Evolutionary conservation across 2,329 filamentous ascomycete genomes (phyloP).

Genomic region (Colletotrichum shisoi): DNA sequence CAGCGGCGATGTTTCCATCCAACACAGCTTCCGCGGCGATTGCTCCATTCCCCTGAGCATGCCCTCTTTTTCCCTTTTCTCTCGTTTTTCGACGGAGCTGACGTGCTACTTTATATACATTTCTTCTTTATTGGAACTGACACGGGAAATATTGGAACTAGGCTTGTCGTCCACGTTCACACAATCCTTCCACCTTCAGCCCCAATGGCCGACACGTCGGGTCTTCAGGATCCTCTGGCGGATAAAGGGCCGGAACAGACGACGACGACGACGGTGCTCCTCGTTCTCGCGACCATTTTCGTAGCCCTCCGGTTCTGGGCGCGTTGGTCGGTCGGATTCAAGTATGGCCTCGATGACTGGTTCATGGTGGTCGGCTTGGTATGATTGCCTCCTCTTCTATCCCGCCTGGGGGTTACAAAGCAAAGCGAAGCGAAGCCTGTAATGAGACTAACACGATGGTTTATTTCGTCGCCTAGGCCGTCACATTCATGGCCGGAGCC

Average conservation of each 20-base stretch:
- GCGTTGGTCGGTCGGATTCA: constrained; percentile 28
- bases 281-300: constrained; percentile 31
- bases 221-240: constrained; percentile 23
- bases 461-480: neutral
- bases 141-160: constrained; percentile 12
- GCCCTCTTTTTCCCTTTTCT: constrained; percentile 9
- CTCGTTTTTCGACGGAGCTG: neutral
- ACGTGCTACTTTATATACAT: neutral
- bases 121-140: neutral
- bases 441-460: neutral
- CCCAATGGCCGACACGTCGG: constrained; percentile 25
- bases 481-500: constrained; percentile 29
- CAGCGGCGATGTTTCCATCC: too few species aligned
- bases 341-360: constrained; percentile 35
- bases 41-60: too few species aligned
- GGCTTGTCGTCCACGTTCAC: constrained; percentile 3
- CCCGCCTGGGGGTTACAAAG: too few species aligned
- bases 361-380: constrained; percentile 34
- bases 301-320: constrained; percentile 32
- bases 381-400: neutral
- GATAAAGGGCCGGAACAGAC: constrained; percentile 32
- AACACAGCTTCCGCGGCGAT: too few species aligned
- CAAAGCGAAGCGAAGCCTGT: neutral
- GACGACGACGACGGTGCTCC: constrained; percentile 27
- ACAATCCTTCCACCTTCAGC: constrained; percentile 8